Evolutionary conservation across 768 basidiomycete species (phyloP), one percentile per base, ranked within the genome.

Genomic region (Suillus americanus): DNA sequence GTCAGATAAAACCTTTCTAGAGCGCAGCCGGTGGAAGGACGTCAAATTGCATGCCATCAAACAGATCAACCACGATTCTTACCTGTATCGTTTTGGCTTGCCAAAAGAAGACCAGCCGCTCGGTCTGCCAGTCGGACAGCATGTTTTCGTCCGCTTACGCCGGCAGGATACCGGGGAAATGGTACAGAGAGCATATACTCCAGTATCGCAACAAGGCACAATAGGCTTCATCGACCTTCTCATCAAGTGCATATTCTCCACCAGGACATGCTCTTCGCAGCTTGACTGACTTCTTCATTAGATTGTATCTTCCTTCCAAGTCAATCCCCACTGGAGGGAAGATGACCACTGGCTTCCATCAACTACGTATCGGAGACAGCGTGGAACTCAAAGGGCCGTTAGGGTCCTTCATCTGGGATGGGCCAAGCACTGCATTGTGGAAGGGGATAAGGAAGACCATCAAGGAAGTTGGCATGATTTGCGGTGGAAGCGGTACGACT

Each of bases 361-460:
- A 83, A 66, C 79, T 89, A 2, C 69, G 62, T 5, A 65, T 86
- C 5, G 86, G 81, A 3, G 86, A 88, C 61, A 67, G 45, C 3
- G 73, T 88, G 10, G 85, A 88, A 64, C 65, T 88, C 59, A 88
- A 87, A 69, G 87, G 87, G 0, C 87, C 87, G 0, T 70, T 87
- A 8, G 87, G 87, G 0, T 80, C 81, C 7, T 88, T 88, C 69
- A 70, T 79, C 25, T 88, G 84, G 83, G 68, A 77, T 3, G 84
- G 85, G 1, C 59, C 72, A 13, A 81, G 82, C 0, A 62, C 71
- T 10, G 79, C 79, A 14, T 66, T 65, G 30, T 76, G 81, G 74
- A 74, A 77, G 50, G 81, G 81, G 0, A 63, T 72, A 2, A 68
- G 77, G 60, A 71, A 71, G 23, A 70, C 69, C 14, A 72, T 83